Evolutionary conservation across 1,284 basidiomycete species (phyloP), one percentile per base, ranked within the genome.

Genomic region (Mycena sp.): DNA sequence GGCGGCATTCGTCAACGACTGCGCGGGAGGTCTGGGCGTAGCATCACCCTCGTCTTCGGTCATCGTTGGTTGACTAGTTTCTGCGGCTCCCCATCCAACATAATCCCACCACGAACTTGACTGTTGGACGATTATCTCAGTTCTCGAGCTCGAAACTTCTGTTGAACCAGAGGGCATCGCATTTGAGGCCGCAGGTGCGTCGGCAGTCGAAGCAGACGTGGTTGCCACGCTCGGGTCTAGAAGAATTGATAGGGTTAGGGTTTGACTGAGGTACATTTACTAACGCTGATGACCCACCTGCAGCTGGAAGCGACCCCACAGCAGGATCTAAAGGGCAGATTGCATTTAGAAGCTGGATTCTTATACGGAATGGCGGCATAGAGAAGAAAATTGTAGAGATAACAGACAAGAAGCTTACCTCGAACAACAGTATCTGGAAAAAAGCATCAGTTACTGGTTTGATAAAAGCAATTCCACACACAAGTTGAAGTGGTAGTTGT

Each of bases 61-160:
- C 32, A 58, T 40, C 50, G 51, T 30, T 21, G 58, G 43, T 32
- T 41, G 35, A 17, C 38, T 21, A 25, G 46, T 32, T 11, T 30
- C 28, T 38, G 67, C 53, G 16, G 69, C 23, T 14, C 68, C 71
- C 83, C 82, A 85, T 1, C 82, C 81, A 17, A 89, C 68, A 69
- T 88, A 88, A 50, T 77, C 75, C 87, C 85, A 88, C 87, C 87
- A 90, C 5, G 64, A 56, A 19, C 59, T 58, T 12, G 50, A 35
- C 11, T 61, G 59, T n/a, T 30, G 54, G 21, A 45, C 55, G 19
- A 12, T 19, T 26, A 49, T 21, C 26, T 45, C 50, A 2, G 37
- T 41, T 17, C 57, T 65, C 28, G 56, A 23, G 29, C 30, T 32
- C 17, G 45, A 26, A 21, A 51, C 29, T 26, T 14, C 40, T 25